phyloP scores from a whole-genome alignment of 441 rosid genomes.

The Pelargonium myrrhifolium region DNA sequence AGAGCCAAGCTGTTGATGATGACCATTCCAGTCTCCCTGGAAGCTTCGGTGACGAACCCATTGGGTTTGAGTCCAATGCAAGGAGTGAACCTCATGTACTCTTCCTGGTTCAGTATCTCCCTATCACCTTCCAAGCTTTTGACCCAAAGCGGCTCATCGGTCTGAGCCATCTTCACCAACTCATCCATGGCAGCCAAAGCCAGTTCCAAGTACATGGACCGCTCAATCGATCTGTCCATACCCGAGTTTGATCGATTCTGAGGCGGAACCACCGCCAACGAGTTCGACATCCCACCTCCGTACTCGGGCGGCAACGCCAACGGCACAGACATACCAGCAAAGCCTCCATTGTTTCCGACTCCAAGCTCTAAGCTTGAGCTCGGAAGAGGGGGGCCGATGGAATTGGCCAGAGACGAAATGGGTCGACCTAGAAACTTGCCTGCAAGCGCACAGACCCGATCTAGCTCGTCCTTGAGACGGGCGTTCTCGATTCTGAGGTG shows the following conservation, averaged over 20 bases:
- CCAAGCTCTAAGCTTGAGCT: conserved; percentile 61
- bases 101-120: conserved; percentile 61
- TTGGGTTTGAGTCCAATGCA: conserved; percentile 51
- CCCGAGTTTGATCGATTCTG: conserved; percentile 25
- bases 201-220: conserved; percentile 61
- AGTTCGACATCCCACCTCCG: conserved; percentile 27
- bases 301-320: conserved; percentile 29
- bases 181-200: conserved; percentile 87
- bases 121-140: conserved; percentile 46
- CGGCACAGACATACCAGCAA: conserved; percentile 29
- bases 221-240: conserved; percentile 32
- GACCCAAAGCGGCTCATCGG: conserved; percentile 63
- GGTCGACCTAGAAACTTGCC: conserved; percentile 83
- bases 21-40: conserved; percentile 65
- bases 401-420: conserved; percentile 28
- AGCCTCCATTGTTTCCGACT: conserved; percentile 41
- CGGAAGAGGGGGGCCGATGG: conserved; percentile 29
- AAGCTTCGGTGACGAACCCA: conserved; percentile 68
- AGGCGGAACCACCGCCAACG: conserved; percentile 20
- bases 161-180: conserved; percentile 63
- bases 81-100: conserved; percentile 54
- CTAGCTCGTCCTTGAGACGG: conserved; percentile 69
- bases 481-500: conserved; percentile 79
- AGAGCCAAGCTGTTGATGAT: conserved; percentile 82
- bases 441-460: conserved; percentile 73